A percentile compares a stretch with the other conserved stretches of the same genome.
These are phyloP conservation scores for Echinochloa phyllopogon DNA, from an alignment of 176 grass and related monocot genomes.

Conservation along the genomic window DNA sequence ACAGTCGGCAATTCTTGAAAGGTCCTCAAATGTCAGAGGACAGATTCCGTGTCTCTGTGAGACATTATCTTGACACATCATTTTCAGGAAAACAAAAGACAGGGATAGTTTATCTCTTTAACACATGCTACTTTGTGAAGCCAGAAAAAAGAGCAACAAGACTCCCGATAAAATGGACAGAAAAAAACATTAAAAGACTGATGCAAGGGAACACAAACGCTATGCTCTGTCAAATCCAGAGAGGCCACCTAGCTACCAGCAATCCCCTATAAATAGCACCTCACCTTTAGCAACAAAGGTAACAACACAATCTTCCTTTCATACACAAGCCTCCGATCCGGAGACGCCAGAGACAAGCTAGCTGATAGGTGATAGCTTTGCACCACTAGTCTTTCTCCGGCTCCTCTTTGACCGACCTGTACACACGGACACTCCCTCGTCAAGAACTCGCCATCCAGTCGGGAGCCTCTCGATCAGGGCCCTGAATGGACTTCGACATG, in stretches of 20 bases:
- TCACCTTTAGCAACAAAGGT: slow-evolving; percentile 36
- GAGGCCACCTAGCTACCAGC: slow-evolving; percentile 31
- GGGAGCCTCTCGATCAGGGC: background rate
- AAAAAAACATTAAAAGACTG: background rate
- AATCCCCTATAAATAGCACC: slow-evolving; percentile 67
- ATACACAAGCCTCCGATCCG: slow-evolving; percentile 5
- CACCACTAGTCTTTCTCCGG: background rate
- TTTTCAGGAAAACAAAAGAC: slow-evolving; percentile 43
- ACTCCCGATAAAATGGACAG: background rate
- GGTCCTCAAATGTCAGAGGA: background rate
- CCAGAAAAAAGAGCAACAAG: slow-evolving; percentile 23
- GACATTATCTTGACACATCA: slow-evolving; percentile 50
- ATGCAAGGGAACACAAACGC: slow-evolving; percentile 30
- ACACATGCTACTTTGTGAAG: slow-evolving; percentile 21
- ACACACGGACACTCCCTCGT: background rate
- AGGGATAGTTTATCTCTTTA: slow-evolving; percentile 45
- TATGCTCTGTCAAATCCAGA: slow-evolving; percentile 48
- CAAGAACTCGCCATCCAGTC: background rate
- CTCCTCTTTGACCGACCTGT: slow-evolving; percentile 1
- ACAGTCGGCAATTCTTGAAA: slow-evolving; percentile 37
- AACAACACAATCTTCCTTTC: slow-evolving; percentile 37
- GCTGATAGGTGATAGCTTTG: slow-evolving; percentile 26
- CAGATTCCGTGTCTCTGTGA: slow-evolving; percentile 27
- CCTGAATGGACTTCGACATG: slow-evolving; percentile 70
- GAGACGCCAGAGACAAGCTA: slow-evolving; percentile 29